Evolutionary conservation across 192 early-diverging fungal species (phyloP), one percentile per base, ranked within the genome.

Genomic region (Coemansia sp.): DNA sequence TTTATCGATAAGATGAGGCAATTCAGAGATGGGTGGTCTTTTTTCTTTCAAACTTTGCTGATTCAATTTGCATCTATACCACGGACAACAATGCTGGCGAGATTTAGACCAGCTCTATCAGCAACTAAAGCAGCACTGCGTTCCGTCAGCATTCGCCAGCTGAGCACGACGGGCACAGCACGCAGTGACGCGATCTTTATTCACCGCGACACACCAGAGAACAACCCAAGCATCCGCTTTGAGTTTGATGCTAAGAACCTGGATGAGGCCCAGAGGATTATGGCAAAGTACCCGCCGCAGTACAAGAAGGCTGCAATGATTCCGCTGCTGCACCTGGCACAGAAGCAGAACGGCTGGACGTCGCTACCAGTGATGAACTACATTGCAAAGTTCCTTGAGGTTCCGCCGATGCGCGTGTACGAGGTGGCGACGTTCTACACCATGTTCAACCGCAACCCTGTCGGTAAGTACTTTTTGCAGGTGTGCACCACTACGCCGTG

Each of bases 371-470:
- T 95, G 19, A 99, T 99, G 97, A 96, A 99, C 82, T 85, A 92
- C 53, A 91, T 99, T 69, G 95, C 97, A 52, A 88, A 92, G 79
- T 75, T 96, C 57, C 82, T 96, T 25, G 94, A 98, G 69, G 89
- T 98, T 3, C 94, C 95, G 54, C 97, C 97, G 22, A 97, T 99
- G 94, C 88, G 97, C 57, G 96, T 99, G 49, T 98, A 98, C 84
- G 96, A 99, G 74, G 97, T 99, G 19, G 97, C 97, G n/a, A 98
- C 96, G 28, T 99, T 99, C 81, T 99, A 99, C 74, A 99, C 97
- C 58, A 99, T 99, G 97, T 99, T 93, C 84, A 98, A 98, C 86
- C 86, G 94, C 70, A 89, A 92, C 61, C 97, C 97, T n/a, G 92
- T 97, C 48, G 97, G 97, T 63, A 99, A 98, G 79, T 96, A 97